phyloP scores from a whole-genome alignment of 2,329 filamentous ascomycete genomes.

The Verticillium isaacii region DNA sequence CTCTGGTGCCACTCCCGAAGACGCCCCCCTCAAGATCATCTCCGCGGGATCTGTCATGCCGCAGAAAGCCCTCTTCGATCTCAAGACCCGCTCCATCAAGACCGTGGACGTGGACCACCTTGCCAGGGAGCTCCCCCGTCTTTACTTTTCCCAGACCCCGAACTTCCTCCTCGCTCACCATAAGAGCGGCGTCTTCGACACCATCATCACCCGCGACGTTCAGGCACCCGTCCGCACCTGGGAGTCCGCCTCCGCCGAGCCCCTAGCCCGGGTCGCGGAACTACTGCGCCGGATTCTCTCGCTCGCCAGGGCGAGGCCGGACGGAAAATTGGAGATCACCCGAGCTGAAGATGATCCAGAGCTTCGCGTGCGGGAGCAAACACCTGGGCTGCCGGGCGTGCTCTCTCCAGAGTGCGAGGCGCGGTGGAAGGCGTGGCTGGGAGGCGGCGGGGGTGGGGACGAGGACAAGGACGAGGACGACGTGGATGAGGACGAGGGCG shows the following conservation, averaged over 20 bases:
- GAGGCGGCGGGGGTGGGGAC: background rate
- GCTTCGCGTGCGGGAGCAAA: constrained; percentile 3
- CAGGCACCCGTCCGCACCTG: constrained; percentile 24
- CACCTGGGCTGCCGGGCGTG: constrained; percentile 1
- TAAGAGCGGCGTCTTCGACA: constrained; percentile 25
- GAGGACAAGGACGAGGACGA: background rate
- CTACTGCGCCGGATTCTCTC: constrained; percentile 12
- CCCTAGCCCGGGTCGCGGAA: constrained; percentile 24
- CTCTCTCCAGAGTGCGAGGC: constrained; percentile 2
- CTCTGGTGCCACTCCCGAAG: background rate
- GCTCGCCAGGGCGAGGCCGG: constrained; percentile 1
- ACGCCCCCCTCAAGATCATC: background rate
- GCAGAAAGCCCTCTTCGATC: constrained; percentile 32
- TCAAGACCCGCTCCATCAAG: constrained; percentile 35
- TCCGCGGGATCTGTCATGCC: constrained; percentile 19
- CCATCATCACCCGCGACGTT: constrained; percentile 28
- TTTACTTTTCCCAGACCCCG: constrained; percentile 34
- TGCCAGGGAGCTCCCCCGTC: constrained; percentile 30
- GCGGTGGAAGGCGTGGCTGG: background rate
- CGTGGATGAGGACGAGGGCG: background rate
- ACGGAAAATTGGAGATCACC: constrained; percentile 6
- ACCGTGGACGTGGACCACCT: constrained; percentile 22
- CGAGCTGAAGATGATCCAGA: background rate
- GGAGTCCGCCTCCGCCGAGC: constrained; percentile 25
- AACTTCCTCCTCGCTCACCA: constrained; percentile 38